Evolutionary conservation across 1,284 basidiomycete genomes (phyloP).

Genomic region (Boletus semigastroideus): DNA sequence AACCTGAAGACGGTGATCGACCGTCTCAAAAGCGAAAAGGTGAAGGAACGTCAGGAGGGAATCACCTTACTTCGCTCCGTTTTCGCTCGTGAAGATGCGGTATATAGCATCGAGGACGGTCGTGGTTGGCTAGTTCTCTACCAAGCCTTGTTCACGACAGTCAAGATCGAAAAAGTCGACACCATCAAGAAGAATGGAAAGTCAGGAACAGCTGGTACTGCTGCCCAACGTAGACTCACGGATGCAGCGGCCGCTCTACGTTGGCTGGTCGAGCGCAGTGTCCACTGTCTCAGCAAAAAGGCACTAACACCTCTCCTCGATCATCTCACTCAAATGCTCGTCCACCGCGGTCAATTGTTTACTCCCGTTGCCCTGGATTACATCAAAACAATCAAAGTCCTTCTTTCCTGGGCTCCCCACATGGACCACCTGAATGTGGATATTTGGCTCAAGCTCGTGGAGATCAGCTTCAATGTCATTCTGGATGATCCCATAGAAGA

Average conservation of each 20-base stretch:
- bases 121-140: slow-evolving; percentile 69
- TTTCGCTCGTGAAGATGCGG: slow-evolving; percentile 55
- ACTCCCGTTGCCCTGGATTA: slow-evolving; percentile 76
- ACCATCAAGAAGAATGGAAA: slow-evolving; percentile 49
- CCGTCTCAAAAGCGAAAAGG: slow-evolving; percentile 61
- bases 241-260: slow-evolving; percentile 66
- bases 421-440: slow-evolving; percentile 70
- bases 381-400: slow-evolving; percentile 69
- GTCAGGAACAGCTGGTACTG: slow-evolving; percentile 35
- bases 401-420: slow-evolving; percentile 71
- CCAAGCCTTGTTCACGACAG: slow-evolving; percentile 68
- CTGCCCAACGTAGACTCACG: slow-evolving; percentile 56
- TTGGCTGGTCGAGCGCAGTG: slow-evolving; percentile 65
- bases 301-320: slow-evolving; percentile 57
- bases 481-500: slow-evolving; percentile 62
- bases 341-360: slow-evolving; percentile 57
- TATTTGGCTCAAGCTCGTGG: slow-evolving; percentile 69
- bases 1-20: slow-evolving; percentile 51
- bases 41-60: slow-evolving; percentile 73
- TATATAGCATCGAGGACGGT: slow-evolving; percentile 56
- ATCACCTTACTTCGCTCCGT: slow-evolving; percentile 55
- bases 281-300: slow-evolving; percentile 52
- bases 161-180: slow-evolving; percentile 60
- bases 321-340: slow-evolving; percentile 68
- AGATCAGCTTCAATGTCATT: slow-evolving; percentile 75